phyloP scores from a whole-genome alignment of 2,329 filamentous ascomycete genomes.

The Hirsutella rhossiliensis region DNA sequence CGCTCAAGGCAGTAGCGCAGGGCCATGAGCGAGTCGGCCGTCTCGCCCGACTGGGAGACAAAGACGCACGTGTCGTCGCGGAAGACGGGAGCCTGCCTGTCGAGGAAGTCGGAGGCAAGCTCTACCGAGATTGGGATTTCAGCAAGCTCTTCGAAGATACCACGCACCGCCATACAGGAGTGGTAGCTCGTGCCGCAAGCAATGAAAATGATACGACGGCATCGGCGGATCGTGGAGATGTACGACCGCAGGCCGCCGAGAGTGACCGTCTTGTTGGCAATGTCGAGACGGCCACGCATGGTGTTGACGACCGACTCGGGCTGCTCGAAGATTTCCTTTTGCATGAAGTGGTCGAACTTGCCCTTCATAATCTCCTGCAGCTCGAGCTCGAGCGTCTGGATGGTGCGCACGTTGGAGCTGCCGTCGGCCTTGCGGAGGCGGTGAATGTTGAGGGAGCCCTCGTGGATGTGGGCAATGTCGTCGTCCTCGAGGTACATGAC shows the following conservation, averaged over 20 bases:
- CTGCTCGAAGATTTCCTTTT: constrained; percentile 99
- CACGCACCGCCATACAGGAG: constrained; percentile 98
- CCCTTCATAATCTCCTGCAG: constrained; percentile 99
- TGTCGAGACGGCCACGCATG: constrained; percentile 96
- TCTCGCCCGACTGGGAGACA: constrained; percentile 97
- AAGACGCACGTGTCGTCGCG: constrained; percentile 98
- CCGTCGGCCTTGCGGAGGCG: constrained; percentile 94
- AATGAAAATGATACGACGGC: constrained; percentile 96
- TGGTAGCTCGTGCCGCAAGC: constrained; percentile 97
- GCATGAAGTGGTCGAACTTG: constrained; percentile 99
- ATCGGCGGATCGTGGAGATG: constrained; percentile 91
- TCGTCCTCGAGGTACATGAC: constrained; percentile 99
- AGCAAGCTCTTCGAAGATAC: constrained; percentile 93
- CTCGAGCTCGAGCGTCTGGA: constrained; percentile 97
- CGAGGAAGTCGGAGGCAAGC: constrained; percentile 94
- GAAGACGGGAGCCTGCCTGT: constrained; percentile 94
- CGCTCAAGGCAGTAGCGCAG: constrained; percentile 97
- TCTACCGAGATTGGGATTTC: constrained; percentile 97
- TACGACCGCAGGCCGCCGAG: constrained; percentile 93
- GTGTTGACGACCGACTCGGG: constrained; percentile 99
- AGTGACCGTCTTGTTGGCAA: constrained; percentile 87
- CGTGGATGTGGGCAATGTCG: constrained; percentile 98
- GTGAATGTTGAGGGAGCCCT: constrained; percentile 98
- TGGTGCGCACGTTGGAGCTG: constrained; percentile 91
- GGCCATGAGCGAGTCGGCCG: constrained; percentile 92